Base-by-base conservation (phyloP, 2,329 filamentous ascomycete genomes). In the Exophiala oligosperma region DNA sequence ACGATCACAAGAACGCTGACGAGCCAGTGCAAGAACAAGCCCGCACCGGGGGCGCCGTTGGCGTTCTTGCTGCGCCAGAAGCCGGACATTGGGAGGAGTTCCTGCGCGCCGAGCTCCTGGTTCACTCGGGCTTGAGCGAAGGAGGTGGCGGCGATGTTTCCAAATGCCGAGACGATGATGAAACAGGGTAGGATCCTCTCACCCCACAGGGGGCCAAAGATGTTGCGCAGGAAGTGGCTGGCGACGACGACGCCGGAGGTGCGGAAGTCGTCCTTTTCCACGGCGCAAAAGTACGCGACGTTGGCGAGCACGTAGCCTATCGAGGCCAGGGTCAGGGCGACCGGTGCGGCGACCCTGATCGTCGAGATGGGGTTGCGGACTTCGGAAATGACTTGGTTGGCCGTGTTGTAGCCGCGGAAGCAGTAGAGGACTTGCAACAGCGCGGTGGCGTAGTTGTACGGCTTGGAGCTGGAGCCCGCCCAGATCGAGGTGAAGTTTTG, bases 61-160 rank as follows among this genome's bases (percentile, higher is more conserved):
- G 87, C 87, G 72, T 81, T 83, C 65, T 85, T 86, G 1, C 84
- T 88, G 0, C 87, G 86, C 83, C 84, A 89, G 69, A 90, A 82
- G 2, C 78, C 77, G 60, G 83, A 84, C 54, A 80, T 86, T 0
- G 87, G 87, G 12, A 90, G 67, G 2, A 90, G 73, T 0, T 86
- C 86, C 65, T 91, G 87, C 66, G 87, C 88, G 1, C 84, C 87
- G 43, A 90, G 75, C 68, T 90, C 87, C 58, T 77, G 74, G 46
- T 85, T 84, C 21, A 85, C 77, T 61, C 80, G 73, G 1, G 81
- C 75, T 3, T 79, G 77, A 0, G 80, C 81, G 60, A 62, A 85
- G 0, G 81, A 84, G 70, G 80, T 81, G n/a, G 81, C 79, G 7
- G 84, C 73, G 41, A 85, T 78, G 64, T 85, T 84, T 0, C 82